Evolutionary conservation across 495 filamentous ascomycete genomes (phyloP), one percentile per base, ranked within the genome.

Genomic region (Aspergillus coremiiformis): DNA sequence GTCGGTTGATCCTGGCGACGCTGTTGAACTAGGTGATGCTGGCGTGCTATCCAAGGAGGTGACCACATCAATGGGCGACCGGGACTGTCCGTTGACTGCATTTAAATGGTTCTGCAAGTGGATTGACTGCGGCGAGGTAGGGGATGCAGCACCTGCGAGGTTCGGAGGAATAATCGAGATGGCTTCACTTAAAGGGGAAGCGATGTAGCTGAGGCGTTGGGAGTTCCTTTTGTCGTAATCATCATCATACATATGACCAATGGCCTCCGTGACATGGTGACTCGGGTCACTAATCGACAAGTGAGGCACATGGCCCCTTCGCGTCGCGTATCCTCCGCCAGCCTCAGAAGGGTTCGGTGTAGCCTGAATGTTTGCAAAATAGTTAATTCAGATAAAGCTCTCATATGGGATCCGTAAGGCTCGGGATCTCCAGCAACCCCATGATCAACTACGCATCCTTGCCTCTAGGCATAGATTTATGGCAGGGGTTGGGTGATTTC

Each of bases 251-350:
- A 96, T 84, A 64, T 93, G 89, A 32, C 90, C 91, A 64, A 98
- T 96, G 41, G 91, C 88, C 64, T 98, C 93, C 32, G 93, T 98
- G 65, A 96, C 92, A 81, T 98, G 93, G 75, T 97, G 92, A 68
- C 81, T 89, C 57, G 85, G 81, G 61, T 88, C 85, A 68, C 84
- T 85, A 59, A 88, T 87, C 53, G 84, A 87, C 52, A 86, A 67
- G 55, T 84, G 77, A 52, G 84, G 74, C 42, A 67, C 73, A 72
- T 87, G 84, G 54, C 82, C 84, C 70, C 78, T 73, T 51, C 79
- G 70, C 47, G 71, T 68, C 60, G 78, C 66, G 62, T 77, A 73
- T 65, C 71, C 71, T 69, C 71, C 74, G 57, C 75, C 70, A 65
- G 75, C 70, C 65, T 79, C 78, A 63, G 73, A 69, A 65, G 73